Evolutionary conservation across 129 eudicot genomes (phyloP), one percentile per base, ranked within the genome.

Genomic region (Oenanthe sinensis): DNA sequence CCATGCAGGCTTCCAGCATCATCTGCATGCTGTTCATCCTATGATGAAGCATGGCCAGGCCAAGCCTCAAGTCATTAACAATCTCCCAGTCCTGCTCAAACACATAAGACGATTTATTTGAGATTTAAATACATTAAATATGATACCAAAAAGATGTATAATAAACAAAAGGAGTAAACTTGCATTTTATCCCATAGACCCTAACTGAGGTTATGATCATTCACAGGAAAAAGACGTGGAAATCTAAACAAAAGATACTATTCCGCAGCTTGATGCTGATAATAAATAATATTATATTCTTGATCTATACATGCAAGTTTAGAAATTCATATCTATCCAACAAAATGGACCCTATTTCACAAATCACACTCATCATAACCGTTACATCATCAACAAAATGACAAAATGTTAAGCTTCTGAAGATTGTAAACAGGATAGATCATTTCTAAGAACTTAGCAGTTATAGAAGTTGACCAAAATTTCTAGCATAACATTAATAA

Each of bases 1-100:
- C 97, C 91, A 96, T 92, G 87, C 97, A 96, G n/a, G 89, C 84
- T 80, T 96, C 99, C 42, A 96, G 86, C 86, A 91, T 92, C 62
- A 77, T 86, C 81, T 96, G 97, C 99, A 96, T 92, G 78, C 78
- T 84, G 71, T 89, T 83, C 97, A 96, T 83, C 80, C 91, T 80
- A 74, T 92, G 97, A 74, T 90, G 93, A 81, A 92, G 97, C 86
- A 77, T 83, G 54, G 79, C 90, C 97, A 96, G 89, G 85, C 92
- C 97, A 30, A 80, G 82, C 54, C 93, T 86, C 79, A 96, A 81
- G 47, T 86, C 96, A 83, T 89, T 89, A 55, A 96, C 90, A 55
- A 89, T 79, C 82, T 96, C 97, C 89, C 87, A 88, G 67, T 96
- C 97, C 98, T 94, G 89, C 63, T 71, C 40, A 77, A 75, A 67